Percentiles rank a stretch among this genome's conserved stretches.
Conservation (phyloP, 2,329 filamentous ascomycete genomes). For the Zymoseptoria tritici region DNA sequence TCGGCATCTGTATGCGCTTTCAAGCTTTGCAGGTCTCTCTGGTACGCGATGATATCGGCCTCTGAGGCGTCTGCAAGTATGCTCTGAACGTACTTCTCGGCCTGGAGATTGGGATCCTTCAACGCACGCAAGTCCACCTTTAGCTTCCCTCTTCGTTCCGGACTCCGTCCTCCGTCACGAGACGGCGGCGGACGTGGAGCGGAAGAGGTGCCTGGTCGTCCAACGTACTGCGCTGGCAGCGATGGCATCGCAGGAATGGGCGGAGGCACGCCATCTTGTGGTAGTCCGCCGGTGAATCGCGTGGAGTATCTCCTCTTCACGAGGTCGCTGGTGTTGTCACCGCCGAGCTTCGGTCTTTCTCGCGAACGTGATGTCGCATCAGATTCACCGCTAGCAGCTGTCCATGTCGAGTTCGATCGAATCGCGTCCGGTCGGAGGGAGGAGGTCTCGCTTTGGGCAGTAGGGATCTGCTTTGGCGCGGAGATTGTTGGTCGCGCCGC, state of each 20-base stretch:
- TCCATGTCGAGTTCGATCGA: slow-evolving; percentile 19
- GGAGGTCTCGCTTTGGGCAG: slow-evolving; percentile 5
- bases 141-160: slow-evolving; percentile 40
- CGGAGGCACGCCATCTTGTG: slow-evolving; percentile 56
- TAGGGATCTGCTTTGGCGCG: slow-evolving; percentile 49
- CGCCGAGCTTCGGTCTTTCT: slow-evolving; percentile 39
- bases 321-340: slow-evolving; percentile 61
- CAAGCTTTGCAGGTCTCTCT: slow-evolving; percentile 65
- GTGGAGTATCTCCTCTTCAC: slow-evolving; percentile 94
- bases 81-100: slow-evolving; percentile 60
- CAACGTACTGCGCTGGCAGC: slow-evolving; percentile 51
- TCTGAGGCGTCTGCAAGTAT: slow-evolving; percentile 79
- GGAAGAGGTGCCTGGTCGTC: slow-evolving; percentile 1
- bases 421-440: slow-evolving; percentile 7
- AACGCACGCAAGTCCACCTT: slow-evolving; percentile 69
- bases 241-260: slow-evolving; percentile 58
- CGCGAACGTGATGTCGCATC: slow-evolving; percentile 21
- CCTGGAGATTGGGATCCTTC: slow-evolving; percentile 67
- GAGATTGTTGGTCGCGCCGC: slow-evolving; percentile 50
- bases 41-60: slow-evolving; percentile 76
- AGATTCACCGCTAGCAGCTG: slow-evolving; percentile 6
- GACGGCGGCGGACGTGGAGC: slow-evolving; percentile 12
- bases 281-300: slow-evolving; percentile 63
- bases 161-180: slow-evolving; percentile 30
- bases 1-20: slow-evolving; percentile 74